Evolutionary conservation across 805 yeast species (phyloP).

Genomic region (Candida insectorum): DNA sequence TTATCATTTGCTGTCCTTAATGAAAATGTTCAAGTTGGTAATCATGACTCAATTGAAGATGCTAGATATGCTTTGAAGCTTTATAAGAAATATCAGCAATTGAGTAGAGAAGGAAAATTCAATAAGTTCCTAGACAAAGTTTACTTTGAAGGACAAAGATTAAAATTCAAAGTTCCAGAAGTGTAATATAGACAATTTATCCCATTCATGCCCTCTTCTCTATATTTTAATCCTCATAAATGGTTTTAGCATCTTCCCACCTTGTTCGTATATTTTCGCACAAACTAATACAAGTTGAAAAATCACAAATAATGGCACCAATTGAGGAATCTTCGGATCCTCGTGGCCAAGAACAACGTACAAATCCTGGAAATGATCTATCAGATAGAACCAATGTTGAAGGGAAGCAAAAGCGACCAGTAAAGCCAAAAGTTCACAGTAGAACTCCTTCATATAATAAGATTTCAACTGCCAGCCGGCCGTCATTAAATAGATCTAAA

Average conservation of each 20-base stretch:
- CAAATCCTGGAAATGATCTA: too few relatives aligned
- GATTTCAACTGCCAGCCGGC: constrained; percentile 16
- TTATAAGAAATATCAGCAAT: constrained; percentile 67
- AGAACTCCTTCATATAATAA: constrained; percentile 29
- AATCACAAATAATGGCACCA: constrained; percentile 4
- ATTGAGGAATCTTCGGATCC: constrained; percentile 2
- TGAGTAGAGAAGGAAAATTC: constrained; percentile 55
- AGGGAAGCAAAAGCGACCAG: constrained; percentile 1
- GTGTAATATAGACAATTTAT: too few relatives aligned
- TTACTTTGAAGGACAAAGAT: constrained; percentile 64
- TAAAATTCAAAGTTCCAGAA: constrained; percentile 51
- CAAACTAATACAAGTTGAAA: too few relatives aligned
- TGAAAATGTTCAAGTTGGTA: constrained; percentile 81
- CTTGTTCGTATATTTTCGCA: too few relatives aligned
- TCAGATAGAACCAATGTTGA: too few relatives aligned
- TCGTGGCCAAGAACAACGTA: too few relatives aligned
- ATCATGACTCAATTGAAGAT: constrained; percentile 97
- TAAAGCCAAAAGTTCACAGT: constrained; percentile 13
- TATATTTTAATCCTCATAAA: too few relatives aligned
- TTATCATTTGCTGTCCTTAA: constrained; percentile 75
- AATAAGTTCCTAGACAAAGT: constrained; percentile 61
- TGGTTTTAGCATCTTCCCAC: too few relatives aligned
- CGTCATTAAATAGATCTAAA: constrained; percentile 35
- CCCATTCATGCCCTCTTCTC: too few relatives aligned
- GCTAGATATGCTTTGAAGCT: constrained; percentile 81